A percentile compares a stretch with the other conserved stretches of the same genome.
Evolutionary conservation across 202 grass and related monocot genomes (phyloP).

Genomic region (Hordeum pubiflorum): DNA sequence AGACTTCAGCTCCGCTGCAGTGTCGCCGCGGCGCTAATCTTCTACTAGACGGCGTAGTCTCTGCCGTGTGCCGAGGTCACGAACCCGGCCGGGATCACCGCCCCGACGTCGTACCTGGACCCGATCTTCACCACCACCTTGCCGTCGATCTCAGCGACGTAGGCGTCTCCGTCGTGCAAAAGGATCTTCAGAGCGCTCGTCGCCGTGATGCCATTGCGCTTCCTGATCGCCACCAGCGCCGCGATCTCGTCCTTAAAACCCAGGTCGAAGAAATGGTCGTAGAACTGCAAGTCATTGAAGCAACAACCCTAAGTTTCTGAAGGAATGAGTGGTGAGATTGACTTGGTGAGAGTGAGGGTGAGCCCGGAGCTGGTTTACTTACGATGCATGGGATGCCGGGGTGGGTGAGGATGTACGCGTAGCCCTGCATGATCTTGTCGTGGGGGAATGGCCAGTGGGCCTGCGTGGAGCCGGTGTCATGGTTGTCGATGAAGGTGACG

Average conservation of each 20-base stretch:
- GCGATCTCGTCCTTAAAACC: slow-evolving; percentile 33
- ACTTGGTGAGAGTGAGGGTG: neutral
- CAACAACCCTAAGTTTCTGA: neutral
- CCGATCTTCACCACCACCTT: slow-evolving; percentile 46
- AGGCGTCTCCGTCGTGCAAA: slow-evolving; percentile 30
- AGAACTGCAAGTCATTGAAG: slow-evolving; percentile 2
- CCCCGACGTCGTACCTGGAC: slow-evolving; percentile 29
- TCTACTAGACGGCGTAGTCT: slow-evolving; percentile 54
- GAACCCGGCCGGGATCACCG: slow-evolving; percentile 29
- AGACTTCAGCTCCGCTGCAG: neutral
- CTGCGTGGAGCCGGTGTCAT: slow-evolving; percentile 72
- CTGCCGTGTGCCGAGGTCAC: slow-evolving; percentile 22
- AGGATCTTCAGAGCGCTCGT: slow-evolving; percentile 32
- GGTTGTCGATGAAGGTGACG: slow-evolving; percentile 86
- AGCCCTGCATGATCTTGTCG: slow-evolving; percentile 81
- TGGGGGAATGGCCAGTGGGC: slow-evolving; percentile 53
- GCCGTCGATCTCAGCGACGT: slow-evolving; percentile 31
- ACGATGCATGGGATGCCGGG: slow-evolving; percentile 64
- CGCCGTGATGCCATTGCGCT: slow-evolving; percentile 33
- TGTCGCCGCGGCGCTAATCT: neutral
- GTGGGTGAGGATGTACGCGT: slow-evolving; percentile 78
- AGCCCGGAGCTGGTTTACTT: neutral
- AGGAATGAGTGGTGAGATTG: neutral
- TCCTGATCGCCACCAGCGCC: slow-evolving; percentile 31
- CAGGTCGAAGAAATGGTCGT: slow-evolving; percentile 53